These are phyloP conservation scores for Capsella bursapastoris DNA, from an alignment of 345 rosid species.

Conservation along the genomic window DNA sequence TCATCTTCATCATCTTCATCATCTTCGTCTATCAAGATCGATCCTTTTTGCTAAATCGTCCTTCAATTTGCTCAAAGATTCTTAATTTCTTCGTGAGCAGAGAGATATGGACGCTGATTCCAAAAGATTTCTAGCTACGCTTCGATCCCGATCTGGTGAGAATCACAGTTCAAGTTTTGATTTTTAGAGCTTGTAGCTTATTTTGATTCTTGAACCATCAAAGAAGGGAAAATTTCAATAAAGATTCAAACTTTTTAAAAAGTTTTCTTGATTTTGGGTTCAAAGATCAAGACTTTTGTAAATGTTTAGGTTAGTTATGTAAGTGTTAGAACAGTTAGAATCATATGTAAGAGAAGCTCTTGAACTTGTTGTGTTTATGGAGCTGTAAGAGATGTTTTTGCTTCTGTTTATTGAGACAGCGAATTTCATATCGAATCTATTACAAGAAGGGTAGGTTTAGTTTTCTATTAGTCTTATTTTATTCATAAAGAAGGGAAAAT, in stretches of 20 bases:
- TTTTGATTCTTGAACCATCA: not conserved
- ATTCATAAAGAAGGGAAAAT: no score
- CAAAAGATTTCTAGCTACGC: slow-evolving; percentile 73
- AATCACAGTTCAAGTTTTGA: not conserved
- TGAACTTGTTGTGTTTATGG: no score
- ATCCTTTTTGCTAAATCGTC: not conserved
- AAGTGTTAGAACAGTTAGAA: slow-evolving; percentile 6
- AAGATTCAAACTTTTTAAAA: not conserved
- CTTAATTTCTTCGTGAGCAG: slow-evolving; percentile 1
- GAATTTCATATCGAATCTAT: no score
- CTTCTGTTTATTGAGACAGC: no score
- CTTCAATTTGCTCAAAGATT: slow-evolving; percentile 5
- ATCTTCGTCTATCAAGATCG: slow-evolving; percentile 24
- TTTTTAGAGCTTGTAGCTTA: not conserved
- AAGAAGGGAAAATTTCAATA: not conserved
- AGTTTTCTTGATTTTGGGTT: not conserved
- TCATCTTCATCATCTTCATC: not conserved
- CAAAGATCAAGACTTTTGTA: slow-evolving; percentile 1
- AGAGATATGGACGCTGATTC: slow-evolving; percentile 83
- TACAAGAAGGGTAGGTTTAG: no score
- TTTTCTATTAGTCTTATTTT: no score
- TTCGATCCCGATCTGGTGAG: slow-evolving; percentile 93
- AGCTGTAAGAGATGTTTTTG: no score
- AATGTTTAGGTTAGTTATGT: not conserved
- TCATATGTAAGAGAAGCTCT: not conserved